Evolutionary conservation across 176 grass and related monocot genomes (phyloP).

Genomic region (Oryza meridionalis): DNA sequence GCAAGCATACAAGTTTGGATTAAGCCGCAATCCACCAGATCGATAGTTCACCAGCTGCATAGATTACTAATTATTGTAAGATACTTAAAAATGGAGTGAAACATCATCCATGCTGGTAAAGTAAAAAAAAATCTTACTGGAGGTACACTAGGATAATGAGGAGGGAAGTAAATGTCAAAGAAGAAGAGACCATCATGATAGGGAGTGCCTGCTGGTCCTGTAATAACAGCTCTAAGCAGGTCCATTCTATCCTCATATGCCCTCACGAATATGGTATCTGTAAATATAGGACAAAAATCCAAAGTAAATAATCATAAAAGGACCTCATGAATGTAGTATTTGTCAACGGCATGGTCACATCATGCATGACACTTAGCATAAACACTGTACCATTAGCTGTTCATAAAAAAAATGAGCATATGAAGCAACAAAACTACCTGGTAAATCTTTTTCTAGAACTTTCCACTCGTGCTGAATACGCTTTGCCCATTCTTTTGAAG

Average conservation of each 20-base stretch:
- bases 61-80: background rate
- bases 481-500: slow-evolving; percentile 78
- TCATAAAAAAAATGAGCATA: slow-evolving; percentile 25
- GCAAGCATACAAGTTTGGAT: slow-evolving; percentile 89
- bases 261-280: slow-evolving; percentile 88
- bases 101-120: slow-evolving; percentile 7
- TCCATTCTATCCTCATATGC: slow-evolving; percentile 94
- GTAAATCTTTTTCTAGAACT: slow-evolving; percentile 81
- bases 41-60: slow-evolving; percentile 79
- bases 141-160: slow-evolving; percentile 70
- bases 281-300: slow-evolving; percentile 29
- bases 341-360: background rate
- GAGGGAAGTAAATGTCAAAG: slow-evolving; percentile 92
- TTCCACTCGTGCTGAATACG: slow-evolving; percentile 85
- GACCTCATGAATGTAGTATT: background rate
- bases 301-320: slow-evolving; percentile 40
- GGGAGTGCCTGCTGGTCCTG: slow-evolving; percentile 88
- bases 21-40: slow-evolving; percentile 86
- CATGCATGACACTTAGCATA: background rate
- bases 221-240: slow-evolving; percentile 79
- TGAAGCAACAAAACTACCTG: slow-evolving; percentile 51
- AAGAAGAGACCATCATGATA: slow-evolving; percentile 93
- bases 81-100: slow-evolving; percentile 6
- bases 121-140: slow-evolving; percentile 57
- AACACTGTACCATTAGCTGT: background rate